Evolutionary conservation across 768 basidiomycete genomes (phyloP), one percentile per base, ranked within the genome.

Genomic region (Candolleomyces eurysporus): DNA sequence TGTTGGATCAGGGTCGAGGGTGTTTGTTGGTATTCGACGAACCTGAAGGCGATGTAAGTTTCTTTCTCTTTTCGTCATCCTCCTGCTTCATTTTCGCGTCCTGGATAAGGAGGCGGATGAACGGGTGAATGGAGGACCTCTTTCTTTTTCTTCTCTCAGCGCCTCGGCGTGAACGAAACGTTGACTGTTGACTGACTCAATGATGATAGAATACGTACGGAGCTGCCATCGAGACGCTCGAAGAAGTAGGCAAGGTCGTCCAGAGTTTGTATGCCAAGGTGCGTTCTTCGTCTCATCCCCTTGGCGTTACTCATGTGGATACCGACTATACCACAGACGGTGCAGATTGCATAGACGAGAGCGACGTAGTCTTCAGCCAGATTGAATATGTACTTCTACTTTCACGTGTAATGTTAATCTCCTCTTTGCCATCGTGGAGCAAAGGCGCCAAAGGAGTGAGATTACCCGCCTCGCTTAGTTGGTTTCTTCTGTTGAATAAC

Each of bases 1-100:
- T 99, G 1, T 81, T 99, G n/a, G 96, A 98, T 72, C 96, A 98
- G 72, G 94, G 94, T 30, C 84, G 92, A 3, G 95, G 95, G 0
- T 95, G 94, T 68, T 76, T 98, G 53, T 77, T 97, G 55, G 87
- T 98, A n/a, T 98, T 91, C 63, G 92, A 97, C 60, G 81, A 93
- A 72, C 85, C 86, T 1, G 90, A 92, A 68, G 85, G 85, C 13
- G 94, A 97, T 75, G 94, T 94, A 68, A 60, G 91, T n/a, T n/a
- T 60, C 62, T 46, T 56, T 53, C 60, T 59, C 26, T 42, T 60
- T 57, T 49, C 42, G 54, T 55, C 19, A 40, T 48, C n/a, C 3
- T 36, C n/a, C 32, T 36, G 16, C 13, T 48, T 52, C 36, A 7
- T 31, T 54, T 39, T 11, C 17, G 5, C 16, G 52, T 36, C 30